Conservation (phyloP, 441 rosid species). For the Francoa sonchifolia region DNA sequence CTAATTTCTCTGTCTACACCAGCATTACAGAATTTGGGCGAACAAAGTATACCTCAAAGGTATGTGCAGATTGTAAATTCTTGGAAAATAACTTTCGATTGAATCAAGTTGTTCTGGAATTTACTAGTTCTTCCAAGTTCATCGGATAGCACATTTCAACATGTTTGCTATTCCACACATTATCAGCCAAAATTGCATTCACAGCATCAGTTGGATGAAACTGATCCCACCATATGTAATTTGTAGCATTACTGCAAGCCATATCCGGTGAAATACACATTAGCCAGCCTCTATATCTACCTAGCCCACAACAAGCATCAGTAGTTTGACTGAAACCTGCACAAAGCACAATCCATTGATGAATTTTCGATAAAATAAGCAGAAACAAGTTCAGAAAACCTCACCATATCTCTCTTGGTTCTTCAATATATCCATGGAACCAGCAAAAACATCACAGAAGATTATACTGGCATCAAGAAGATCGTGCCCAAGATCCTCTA, state of each 20-base stretch:
- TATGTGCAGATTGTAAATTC: too few relatives aligned
- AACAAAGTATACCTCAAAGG: too few relatives aligned
- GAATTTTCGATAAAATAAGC: neutral
- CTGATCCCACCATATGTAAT: conserved; percentile 85
- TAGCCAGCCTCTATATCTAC: conserved; percentile 74
- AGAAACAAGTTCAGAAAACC: neutral
- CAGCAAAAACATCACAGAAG: conserved; percentile 67
- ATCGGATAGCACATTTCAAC: conserved; percentile 69
- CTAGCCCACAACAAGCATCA: conserved; percentile 81
- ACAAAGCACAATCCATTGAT: neutral
- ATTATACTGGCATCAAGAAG: conserved; percentile 40
- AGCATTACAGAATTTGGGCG: too few relatives aligned
- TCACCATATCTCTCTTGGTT: conserved; percentile 56
- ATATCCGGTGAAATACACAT: conserved; percentile 65
- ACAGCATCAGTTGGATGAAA: conserved; percentile 82
- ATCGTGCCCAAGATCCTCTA: conserved; percentile 41
- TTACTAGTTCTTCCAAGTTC: conserved; percentile 47
- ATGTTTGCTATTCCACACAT: conserved; percentile 70
- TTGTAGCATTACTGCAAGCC: conserved; percentile 61
- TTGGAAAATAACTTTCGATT: conserved; percentile 1
- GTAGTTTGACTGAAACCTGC: conserved; percentile 61
- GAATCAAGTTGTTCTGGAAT: conserved; percentile 2
- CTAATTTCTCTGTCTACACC: too few relatives aligned
- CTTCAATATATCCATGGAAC: conserved; percentile 68
- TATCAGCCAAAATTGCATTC: conserved; percentile 74